These are phyloP conservation scores for Bigelowiella natans DNA, from an alignment of 78 protist genomes.

Conservation along the genomic window DNA sequence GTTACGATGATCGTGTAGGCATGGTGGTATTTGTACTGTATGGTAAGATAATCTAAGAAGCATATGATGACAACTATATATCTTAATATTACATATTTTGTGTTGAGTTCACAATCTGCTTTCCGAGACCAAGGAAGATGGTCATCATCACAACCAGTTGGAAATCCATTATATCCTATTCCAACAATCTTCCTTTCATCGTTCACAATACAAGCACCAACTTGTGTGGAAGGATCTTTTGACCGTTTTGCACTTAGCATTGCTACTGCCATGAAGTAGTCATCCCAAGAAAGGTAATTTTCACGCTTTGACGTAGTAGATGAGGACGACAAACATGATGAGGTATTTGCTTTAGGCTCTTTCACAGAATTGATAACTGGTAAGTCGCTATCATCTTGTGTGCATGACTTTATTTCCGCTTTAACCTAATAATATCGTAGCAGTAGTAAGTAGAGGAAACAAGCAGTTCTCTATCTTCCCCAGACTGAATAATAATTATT, in stretches of 20 bases:
- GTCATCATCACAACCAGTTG: slow-evolving; percentile 60
- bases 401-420: no score
- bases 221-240: slow-evolving; percentile 39
- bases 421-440: no score
- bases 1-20: no score
- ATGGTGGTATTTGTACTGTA: no score
- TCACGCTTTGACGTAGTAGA: background rate
- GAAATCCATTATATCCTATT: slow-evolving; percentile 70
- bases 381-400: no score
- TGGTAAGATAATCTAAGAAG: no score
- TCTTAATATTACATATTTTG: no score
- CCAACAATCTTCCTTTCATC: slow-evolving; percentile 49
- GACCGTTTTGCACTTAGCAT: slow-evolving; percentile 47
- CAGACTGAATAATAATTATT: no score
- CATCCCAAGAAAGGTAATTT: slow-evolving; percentile 45
- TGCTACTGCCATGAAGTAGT: slow-evolving; percentile 66
- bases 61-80: no score
- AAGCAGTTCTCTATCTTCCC: no score
- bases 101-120: slow-evolving; percentile 21
- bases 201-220: slow-evolving; percentile 63
- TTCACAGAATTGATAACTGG: background rate
- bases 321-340: no score
- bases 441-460: no score
- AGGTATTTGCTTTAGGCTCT: background rate
- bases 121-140: slow-evolving; percentile 31